Conservation (phyloP, 164 flowering plant species). For the Magnolia changhungtana region DNA sequence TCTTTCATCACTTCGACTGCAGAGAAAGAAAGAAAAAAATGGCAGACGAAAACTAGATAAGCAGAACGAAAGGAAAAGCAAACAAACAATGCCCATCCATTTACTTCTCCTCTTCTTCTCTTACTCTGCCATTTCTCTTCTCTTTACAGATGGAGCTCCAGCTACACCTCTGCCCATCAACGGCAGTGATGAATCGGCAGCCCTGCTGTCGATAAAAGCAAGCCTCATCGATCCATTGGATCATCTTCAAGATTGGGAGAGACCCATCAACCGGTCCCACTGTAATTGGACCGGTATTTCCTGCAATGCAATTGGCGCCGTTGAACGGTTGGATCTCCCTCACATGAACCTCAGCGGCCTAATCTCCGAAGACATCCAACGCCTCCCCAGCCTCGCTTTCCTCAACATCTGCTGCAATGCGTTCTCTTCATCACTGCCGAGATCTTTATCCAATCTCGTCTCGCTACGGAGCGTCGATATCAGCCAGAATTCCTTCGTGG, state of each 20-base stretch:
- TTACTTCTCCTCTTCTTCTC: conserved; percentile 29
- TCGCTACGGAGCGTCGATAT: conserved; percentile 50
- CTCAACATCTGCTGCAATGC: conserved; percentile 71
- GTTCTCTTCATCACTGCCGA: conserved; percentile 51
- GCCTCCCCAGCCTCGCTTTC: conserved; percentile 35
- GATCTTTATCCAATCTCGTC: conserved; percentile 45
- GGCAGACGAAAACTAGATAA: conserved; percentile 17
- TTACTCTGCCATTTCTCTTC: conserved; percentile 24
- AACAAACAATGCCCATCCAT: conserved; percentile 19
- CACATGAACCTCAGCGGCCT: conserved; percentile 70
- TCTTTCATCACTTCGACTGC: conserved; percentile 7
- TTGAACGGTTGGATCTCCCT: conserved; percentile 70
- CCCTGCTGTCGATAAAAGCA: conserved; percentile 53
- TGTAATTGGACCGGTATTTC: conserved; percentile 84
- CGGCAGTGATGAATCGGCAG: conserved; percentile 26
- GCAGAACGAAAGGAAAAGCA: conserved; percentile 8
- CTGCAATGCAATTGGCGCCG: conserved; percentile 54
- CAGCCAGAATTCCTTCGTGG: conserved; percentile 64
- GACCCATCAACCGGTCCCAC: conserved; percentile 24
- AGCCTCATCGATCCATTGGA: conserved; percentile 56
- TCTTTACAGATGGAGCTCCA: conserved; percentile 9
- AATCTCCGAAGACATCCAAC: conserved; percentile 51
- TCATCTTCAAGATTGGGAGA: conserved; percentile 60
- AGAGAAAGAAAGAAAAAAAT: conserved; percentile 9
- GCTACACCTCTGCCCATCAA: not conserved